Percentiles rank a stretch among this genome's conserved stretches.
Conservation (phyloP, 1,284 basidiomycete species). For the Polyporus tsugae region DNA sequence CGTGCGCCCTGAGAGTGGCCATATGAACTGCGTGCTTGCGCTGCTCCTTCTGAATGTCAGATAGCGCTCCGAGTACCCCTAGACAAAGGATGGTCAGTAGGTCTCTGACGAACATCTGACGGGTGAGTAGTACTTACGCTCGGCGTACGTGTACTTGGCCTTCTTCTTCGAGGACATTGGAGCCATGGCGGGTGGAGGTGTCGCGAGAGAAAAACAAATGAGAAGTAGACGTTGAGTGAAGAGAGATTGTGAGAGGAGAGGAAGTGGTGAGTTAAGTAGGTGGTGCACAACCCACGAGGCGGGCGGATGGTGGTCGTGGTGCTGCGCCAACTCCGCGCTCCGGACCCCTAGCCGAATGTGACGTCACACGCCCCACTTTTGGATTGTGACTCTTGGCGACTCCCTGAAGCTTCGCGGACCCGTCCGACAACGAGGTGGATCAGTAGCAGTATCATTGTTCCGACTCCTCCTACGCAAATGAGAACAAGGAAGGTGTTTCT, state of each 20-base stretch:
- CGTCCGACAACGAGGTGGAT: neutral
- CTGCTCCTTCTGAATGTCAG: constrained; percentile 52
- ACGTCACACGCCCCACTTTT: neutral
- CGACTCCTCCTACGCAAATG: neutral
- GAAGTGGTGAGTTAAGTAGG: neutral
- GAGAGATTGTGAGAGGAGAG: neutral
- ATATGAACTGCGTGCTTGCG: constrained; percentile 53
- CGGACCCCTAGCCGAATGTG: neutral
- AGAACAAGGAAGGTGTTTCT: neutral
- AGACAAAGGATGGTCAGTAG: constrained; percentile 9
- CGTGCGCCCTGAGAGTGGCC: constrained; percentile 55
- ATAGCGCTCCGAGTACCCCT: constrained; percentile 57
- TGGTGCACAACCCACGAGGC: neutral
- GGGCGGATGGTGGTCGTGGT: neutral
- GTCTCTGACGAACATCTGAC: neutral
- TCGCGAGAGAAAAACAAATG: neutral
- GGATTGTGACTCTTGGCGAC: neutral
- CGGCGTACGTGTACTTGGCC: constrained; percentile 52
- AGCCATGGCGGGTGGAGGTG: constrained; percentile 24
- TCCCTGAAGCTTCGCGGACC: neutral
- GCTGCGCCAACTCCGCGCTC: neutral
- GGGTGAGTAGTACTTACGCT: constrained; percentile 48
- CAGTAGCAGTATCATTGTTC: neutral
- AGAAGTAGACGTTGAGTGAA: neutral
- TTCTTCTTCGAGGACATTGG: constrained; percentile 45